phyloP scores from a whole-genome alignment of 306 rosid genomes.

The Cyclanthera cordifolia region DNA sequence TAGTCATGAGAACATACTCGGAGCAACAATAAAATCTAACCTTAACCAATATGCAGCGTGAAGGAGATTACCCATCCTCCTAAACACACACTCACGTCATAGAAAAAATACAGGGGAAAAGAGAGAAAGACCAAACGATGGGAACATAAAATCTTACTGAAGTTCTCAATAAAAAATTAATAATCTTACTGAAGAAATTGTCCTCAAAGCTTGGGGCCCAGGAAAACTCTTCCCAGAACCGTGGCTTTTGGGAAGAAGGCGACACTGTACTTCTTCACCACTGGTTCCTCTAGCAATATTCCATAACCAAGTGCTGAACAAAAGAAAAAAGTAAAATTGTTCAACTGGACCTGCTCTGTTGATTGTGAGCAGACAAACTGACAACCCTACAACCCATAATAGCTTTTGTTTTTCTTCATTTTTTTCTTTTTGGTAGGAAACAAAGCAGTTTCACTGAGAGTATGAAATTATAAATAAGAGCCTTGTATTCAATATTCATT shows the following conservation, averaged over 20 bases:
- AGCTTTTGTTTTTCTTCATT: not conserved
- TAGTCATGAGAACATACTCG: not conserved
- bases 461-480: not conserved
- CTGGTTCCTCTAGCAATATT: slow-evolving; percentile 80
- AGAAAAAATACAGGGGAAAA: not conserved
- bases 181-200: slow-evolving; percentile 41
- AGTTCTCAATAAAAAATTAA: slow-evolving; percentile 14
- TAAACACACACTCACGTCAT: slow-evolving; percentile 3
- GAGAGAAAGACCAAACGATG: not conserved
- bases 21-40: not conserved
- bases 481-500: not conserved
- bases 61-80: not conserved
- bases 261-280: slow-evolving; percentile 85
- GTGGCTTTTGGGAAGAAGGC: slow-evolving; percentile 92
- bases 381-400: not conserved
- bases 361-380: not conserved
- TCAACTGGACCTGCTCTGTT: slow-evolving; percentile 19
- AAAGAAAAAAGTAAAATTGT: slow-evolving; percentile 22
- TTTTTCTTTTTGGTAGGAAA: not conserved
- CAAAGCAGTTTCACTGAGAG: not conserved
- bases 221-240: slow-evolving; percentile 97
- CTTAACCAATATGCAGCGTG: not conserved
- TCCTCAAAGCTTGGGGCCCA: slow-evolving; percentile 80
- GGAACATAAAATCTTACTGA: slow-evolving; percentile 24
- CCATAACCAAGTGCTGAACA: slow-evolving; percentile 86